Evolutionary conservation across 2,329 filamentous ascomycete species (phyloP).

Genomic region (Cephalotrichum gorgonifer): DNA sequence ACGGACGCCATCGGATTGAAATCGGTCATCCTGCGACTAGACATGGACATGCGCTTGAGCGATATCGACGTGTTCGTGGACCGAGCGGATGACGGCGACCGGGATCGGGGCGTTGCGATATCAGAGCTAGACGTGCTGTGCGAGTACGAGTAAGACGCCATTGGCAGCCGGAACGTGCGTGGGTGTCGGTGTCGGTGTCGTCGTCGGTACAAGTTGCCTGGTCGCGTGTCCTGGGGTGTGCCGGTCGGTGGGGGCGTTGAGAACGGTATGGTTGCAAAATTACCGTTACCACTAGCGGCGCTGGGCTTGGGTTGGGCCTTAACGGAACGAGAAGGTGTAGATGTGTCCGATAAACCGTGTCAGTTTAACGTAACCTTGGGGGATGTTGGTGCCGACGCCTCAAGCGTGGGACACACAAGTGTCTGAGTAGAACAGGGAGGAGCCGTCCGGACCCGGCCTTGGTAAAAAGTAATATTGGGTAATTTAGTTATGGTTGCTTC

Average conservation of each 20-base stretch:
- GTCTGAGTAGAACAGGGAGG: not conserved
- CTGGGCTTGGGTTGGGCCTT: not conserved
- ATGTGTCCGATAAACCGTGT: not conserved
- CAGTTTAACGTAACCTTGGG: not conserved
- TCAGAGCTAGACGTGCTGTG: constrained; percentile 37
- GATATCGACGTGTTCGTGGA: constrained; percentile 40
- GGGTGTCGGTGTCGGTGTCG: not conserved
- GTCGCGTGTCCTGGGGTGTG: not conserved
- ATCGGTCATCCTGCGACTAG: constrained; percentile 37
- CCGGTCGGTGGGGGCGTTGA: not conserved
- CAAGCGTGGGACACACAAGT: not conserved
- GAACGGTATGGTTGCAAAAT: constrained; percentile 3
- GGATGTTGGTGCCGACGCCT: not conserved
- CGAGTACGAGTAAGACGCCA: constrained; percentile 11
- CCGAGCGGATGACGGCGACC: constrained; percentile 36
- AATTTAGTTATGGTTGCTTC: not conserved
- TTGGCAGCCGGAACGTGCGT: constrained; percentile 1
- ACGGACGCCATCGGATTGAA: constrained; percentile 47
- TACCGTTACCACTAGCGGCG: constrained; percentile 1
- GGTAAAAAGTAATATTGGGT: not conserved
- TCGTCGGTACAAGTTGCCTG: not conserved
- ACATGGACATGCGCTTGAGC: constrained; percentile 40
- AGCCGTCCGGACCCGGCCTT: not conserved
- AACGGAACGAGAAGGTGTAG: constrained; percentile 3
- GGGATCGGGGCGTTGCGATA: constrained; percentile 43